phyloP scores from a whole-genome alignment of 2,329 filamentous ascomycete genomes.

The Epichloe sibirici region DNA sequence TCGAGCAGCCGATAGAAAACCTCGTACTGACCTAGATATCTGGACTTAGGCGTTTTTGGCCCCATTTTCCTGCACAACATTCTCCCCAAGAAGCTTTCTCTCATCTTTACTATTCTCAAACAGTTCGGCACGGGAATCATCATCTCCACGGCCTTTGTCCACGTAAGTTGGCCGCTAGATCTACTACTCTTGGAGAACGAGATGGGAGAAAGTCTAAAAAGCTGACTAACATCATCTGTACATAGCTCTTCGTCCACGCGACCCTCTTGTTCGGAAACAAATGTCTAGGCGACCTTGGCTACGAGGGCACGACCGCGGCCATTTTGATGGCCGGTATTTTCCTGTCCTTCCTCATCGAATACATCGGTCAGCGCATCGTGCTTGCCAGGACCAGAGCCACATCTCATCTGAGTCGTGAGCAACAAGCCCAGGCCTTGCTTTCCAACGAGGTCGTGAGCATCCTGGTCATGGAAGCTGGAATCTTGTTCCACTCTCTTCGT shows the following conservation, averaged over 20 bases:
- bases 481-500: constrained; percentile 64
- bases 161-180: constrained; percentile 31
- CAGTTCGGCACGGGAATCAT: constrained; percentile 66
- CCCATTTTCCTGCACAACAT: constrained; percentile 53
- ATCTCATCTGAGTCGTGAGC: constrained; percentile 11
- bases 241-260: constrained; percentile 61
- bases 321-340: constrained; percentile 66
- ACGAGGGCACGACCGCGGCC: constrained; percentile 57
- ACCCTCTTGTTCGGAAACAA: constrained; percentile 59
- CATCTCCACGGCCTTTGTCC: constrained; percentile 58
- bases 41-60: constrained; percentile 41
- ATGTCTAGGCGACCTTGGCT: constrained; percentile 53
- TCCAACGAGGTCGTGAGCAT: constrained; percentile 45
- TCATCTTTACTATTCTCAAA: constrained; percentile 52
- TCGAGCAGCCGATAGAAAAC: background rate
- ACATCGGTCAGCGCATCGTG: constrained; percentile 48
- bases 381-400: constrained; percentile 21
- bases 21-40: too few relatives aligned
- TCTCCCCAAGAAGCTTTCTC: constrained; percentile 34
- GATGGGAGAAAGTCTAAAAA: background rate
- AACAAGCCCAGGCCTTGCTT: constrained; percentile 15
- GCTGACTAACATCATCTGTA: constrained; percentile 1
- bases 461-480: constrained; percentile 59
- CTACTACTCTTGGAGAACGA: background rate
- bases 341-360: constrained; percentile 61